Conservation (phyloP, 495 filamentous ascomycete species). For the Tuber brumale region DNA sequence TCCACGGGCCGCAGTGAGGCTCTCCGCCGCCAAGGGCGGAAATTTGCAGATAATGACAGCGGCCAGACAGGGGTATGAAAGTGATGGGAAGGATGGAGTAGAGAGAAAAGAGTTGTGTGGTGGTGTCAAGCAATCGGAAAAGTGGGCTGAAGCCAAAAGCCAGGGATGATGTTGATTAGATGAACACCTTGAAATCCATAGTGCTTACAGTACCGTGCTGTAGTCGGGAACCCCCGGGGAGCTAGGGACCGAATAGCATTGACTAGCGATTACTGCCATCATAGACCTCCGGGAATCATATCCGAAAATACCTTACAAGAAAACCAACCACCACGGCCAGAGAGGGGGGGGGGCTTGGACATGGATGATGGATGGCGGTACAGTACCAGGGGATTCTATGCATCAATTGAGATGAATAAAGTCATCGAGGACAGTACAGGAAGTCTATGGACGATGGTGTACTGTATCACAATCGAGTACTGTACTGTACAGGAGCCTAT, state of each 20-base stretch:
- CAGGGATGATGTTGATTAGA: slow-evolving; percentile 1
- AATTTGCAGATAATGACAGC: slow-evolving; percentile 3
- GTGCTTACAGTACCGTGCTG: not conserved
- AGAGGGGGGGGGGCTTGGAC: not conserved
- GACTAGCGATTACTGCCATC: not conserved
- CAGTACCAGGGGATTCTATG: not conserved
- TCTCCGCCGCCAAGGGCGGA: not conserved
- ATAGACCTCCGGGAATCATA: not conserved
- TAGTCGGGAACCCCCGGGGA: not conserved
- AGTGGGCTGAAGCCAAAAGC: not conserved
- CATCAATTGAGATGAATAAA: not conserved
- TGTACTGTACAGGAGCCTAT: not conserved
- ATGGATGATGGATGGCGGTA: not conserved
- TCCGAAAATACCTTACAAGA: not conserved
- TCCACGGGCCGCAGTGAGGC: not conserved
- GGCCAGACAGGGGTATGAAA: slow-evolving; percentile 1
- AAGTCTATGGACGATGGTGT: not conserved
- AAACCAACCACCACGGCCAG: not conserved
- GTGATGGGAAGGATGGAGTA: not conserved
- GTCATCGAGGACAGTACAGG: not conserved
- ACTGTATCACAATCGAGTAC: not conserved
- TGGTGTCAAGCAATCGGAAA: not conserved
- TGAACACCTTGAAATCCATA: not conserved
- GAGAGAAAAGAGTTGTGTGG: not conserved
- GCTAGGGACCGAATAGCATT: not conserved